Evolutionary conservation across 129 eudicot genomes (phyloP).

Genomic region (Ambrosia trifida): DNA sequence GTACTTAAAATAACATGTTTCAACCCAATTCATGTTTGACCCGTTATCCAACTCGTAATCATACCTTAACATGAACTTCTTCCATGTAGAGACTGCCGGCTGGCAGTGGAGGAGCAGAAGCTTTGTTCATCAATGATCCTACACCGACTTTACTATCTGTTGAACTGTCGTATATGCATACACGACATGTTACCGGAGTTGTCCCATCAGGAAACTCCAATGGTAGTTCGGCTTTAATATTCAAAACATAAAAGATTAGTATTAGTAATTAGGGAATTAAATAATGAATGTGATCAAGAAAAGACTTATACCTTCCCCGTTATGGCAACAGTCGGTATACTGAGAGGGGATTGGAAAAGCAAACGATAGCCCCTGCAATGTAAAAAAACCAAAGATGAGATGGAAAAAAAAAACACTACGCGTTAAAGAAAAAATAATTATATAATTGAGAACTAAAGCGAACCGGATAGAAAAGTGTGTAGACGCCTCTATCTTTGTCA

Average conservation of each 20-base stretch:
- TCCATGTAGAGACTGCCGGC: conserved; percentile 95
- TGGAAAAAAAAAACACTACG: not conserved
- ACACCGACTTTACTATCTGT: conserved; percentile 79
- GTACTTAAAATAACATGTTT: not conserved
- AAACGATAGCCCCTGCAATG: conserved; percentile 83
- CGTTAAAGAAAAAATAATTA: not conserved
- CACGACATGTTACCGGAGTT: conserved; percentile 89
- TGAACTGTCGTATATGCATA: conserved; percentile 65
- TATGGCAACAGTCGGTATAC: conserved; percentile 68
- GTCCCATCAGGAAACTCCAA: conserved; percentile 98
- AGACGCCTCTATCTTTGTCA: conserved; percentile 83
- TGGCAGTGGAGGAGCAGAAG: conserved; percentile 77
- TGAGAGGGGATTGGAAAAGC: conserved; percentile 92
- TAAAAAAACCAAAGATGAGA: not conserved
- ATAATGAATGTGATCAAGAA: conserved; percentile 6
- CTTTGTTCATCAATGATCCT: conserved; percentile 76
- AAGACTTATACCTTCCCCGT: conserved; percentile 62
- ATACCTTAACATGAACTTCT: conserved; percentile 90
- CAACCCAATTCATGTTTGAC: not conserved
- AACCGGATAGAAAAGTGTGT: conserved; percentile 90
- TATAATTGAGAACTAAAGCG: conserved; percentile 20
- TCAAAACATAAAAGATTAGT: conserved; percentile 8
- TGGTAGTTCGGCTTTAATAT: conserved; percentile 68
- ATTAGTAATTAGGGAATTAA: not conserved
- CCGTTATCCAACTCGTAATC: not conserved